Evolutionary conservation across 2,329 filamentous ascomycete genomes (phyloP).

Genomic region (Karstenula rhodostoma): DNA sequence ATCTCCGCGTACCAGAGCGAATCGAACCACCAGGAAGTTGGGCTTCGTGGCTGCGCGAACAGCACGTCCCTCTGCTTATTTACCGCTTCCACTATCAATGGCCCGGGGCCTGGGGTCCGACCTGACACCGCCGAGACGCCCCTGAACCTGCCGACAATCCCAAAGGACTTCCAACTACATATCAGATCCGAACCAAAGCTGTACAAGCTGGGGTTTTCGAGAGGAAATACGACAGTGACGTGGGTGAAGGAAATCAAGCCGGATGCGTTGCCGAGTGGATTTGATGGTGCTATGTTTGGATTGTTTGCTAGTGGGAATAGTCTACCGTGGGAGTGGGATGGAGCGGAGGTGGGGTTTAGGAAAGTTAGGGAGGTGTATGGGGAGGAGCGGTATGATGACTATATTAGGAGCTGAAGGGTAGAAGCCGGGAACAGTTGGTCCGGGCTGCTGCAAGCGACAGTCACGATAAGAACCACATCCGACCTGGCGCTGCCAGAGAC

Average conservation of each 20-base stretch:
- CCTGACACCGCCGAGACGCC: not conserved
- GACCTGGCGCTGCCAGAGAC: no score
- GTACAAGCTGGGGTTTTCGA: conserved; percentile 4
- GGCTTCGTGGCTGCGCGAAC: conserved; percentile 1
- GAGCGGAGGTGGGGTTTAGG: not conserved
- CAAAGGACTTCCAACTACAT: not conserved
- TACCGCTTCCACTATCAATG: not conserved
- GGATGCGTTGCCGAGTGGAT: not conserved
- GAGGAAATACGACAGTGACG: not conserved
- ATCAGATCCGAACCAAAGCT: not conserved
- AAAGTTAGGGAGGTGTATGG: not conserved
- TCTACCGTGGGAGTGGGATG: not conserved
- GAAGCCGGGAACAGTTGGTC: no score
- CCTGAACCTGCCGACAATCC: not conserved
- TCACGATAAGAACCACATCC: no score
- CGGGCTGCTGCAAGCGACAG: no score
- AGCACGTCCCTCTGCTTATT: not conserved
- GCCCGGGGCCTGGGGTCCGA: not conserved
- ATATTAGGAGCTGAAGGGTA: not conserved
- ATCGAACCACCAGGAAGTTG: conserved; percentile 2
- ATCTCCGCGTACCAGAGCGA: conserved; percentile 6
- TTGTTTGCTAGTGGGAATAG: not conserved
- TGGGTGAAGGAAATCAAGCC: not conserved
- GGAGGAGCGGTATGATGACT: not conserved
- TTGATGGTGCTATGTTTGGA: not conserved